Base-by-base conservation (phyloP, 352 stramenopile genomes). In the Phytophthora sp. region DNA sequence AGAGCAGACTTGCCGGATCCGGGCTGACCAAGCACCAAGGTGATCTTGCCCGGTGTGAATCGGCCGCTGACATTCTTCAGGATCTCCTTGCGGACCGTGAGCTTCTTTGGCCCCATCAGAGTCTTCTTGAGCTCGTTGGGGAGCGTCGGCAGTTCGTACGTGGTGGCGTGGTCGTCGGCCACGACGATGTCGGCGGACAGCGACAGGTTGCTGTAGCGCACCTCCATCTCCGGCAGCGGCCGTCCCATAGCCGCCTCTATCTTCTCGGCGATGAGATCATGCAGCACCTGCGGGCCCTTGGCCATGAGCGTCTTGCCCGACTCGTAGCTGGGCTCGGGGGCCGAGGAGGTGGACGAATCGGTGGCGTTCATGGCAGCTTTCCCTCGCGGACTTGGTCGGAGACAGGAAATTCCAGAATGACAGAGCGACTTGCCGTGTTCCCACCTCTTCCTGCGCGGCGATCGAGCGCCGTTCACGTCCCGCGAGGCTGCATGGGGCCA, bases 81-180 rank as follows among this genome's bases (percentile, higher is more conserved):
- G 30, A 76, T 76, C 10, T 72, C 57, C 46, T 76, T 77, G 32
- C 38, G 54, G 20, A 75, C 53, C 20, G 46, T 55, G 41, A 55
- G 57, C 17, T 64, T 64, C 49, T 71, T 71, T 31, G 54, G 54
- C 0, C 54, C 48, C 35, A 68, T 56, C 12, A 73, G 43, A 2
- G 41, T 42, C 26, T 69, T 72, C 62, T 76, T 76, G 39, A 78
- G 48, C 38, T 74, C 55, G 27, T 60, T 60, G 4, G 52, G 52
- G 52, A 60, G 51, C 1, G 52, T 60, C 4, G 52, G 52, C 8
- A 60, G 38, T n/a, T 60, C 52, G 52, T 60, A 60, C 38, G 51
- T 60, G 11, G 52, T 60, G 9, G 52, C 52, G n/a, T 60, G 52
- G 38, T 60, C 52, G 28, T 60, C 52, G 9, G 52, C 52, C 20